Percentiles rank a stretch among this genome's conserved stretches.
phyloP scores from a whole-genome alignment of 169 alveolate species.

The Neospora caninum region DNA sequence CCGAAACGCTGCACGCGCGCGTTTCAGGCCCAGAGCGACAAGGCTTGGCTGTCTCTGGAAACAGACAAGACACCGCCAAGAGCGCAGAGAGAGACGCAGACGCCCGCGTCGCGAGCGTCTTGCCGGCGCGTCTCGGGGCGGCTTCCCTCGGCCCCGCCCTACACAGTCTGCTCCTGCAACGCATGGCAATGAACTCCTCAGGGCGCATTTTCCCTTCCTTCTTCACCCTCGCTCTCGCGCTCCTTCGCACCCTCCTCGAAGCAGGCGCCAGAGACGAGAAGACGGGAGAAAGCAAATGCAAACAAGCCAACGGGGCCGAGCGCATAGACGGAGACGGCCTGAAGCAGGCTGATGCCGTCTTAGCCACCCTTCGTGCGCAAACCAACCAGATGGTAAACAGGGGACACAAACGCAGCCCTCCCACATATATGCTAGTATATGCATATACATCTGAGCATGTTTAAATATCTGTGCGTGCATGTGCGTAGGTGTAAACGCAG shows the following conservation, averaged over 20 bases:
- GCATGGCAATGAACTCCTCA: neutral
- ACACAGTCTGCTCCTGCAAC: neutral
- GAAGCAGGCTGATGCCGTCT: neutral
- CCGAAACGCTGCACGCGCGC: too few species aligned
- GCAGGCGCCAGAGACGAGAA: neutral
- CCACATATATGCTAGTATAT: too few species aligned
- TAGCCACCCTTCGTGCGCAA: neutral
- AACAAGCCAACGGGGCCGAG: too few species aligned
- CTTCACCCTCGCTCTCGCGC: conserved; percentile 31
- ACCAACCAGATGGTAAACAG: neutral
- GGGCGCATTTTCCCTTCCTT: conserved; percentile 11
- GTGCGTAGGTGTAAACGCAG: too few species aligned
- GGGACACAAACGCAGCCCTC: too few species aligned
- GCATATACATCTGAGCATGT: too few species aligned
- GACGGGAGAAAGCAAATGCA: too few species aligned
- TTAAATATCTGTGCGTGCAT: too few species aligned
- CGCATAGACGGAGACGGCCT: neutral
- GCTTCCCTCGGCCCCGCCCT: neutral
- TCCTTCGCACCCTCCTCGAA: neutral
- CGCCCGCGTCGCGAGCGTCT: neutral
- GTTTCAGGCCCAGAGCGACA: too few species aligned
- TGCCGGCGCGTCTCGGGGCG: neutral
- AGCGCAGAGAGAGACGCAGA: neutral
- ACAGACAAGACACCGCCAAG: neutral
- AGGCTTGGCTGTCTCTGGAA: too few species aligned